These are phyloP conservation scores for Rhodotorula sp. DNA, from an alignment of 1,284 basidiomycete species.

Conservation along the genomic window DNA sequence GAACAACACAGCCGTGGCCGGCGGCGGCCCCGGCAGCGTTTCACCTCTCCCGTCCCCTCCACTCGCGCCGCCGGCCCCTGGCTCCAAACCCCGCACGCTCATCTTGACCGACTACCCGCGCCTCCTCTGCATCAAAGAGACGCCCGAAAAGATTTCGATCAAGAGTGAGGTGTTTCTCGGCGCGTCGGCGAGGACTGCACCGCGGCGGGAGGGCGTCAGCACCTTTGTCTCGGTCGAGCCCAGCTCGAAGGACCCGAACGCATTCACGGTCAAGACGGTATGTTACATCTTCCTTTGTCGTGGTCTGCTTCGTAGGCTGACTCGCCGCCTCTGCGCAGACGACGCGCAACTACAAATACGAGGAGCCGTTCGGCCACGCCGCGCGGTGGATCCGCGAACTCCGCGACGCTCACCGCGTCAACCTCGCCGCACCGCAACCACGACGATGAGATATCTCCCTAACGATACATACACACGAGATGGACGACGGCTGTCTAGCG, in stretches of 20 bases:
- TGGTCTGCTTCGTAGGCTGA: not conserved
- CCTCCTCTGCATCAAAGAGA: constrained; percentile 56
- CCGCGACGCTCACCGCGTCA: constrained; percentile 22
- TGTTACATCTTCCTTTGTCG: not conserved
- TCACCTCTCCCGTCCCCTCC: not conserved
- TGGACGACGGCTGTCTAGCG: too few species aligned
- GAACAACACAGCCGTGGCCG: not conserved
- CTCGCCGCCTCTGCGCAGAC: constrained; percentile 5
- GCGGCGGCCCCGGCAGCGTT: not conserved
- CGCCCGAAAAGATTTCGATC: constrained; percentile 49
- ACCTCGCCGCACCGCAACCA: not conserved
- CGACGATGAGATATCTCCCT: not conserved
- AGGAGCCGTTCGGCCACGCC: constrained; percentile 34
- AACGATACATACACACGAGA: too few species aligned
- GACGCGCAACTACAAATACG: constrained; percentile 35
- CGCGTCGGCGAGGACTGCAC: constrained; percentile 13
- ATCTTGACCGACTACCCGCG: constrained; percentile 57
- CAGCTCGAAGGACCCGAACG: constrained; percentile 16
- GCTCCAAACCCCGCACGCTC: constrained; percentile 53
- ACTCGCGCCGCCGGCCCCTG: constrained; percentile 26
- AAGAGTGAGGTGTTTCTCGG: constrained; percentile 54
- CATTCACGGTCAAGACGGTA: constrained; percentile 35
- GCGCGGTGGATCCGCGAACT: constrained; percentile 37
- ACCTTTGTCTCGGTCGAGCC: constrained; percentile 34
- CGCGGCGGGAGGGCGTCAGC: constrained; percentile 15